A percentile compares a stretch with the other conserved stretches of the same genome.
These are phyloP conservation scores for Chalaropsis ovoidea DNA, from an alignment of 2,329 filamentous ascomycete species.

Conservation along the genomic window DNA sequence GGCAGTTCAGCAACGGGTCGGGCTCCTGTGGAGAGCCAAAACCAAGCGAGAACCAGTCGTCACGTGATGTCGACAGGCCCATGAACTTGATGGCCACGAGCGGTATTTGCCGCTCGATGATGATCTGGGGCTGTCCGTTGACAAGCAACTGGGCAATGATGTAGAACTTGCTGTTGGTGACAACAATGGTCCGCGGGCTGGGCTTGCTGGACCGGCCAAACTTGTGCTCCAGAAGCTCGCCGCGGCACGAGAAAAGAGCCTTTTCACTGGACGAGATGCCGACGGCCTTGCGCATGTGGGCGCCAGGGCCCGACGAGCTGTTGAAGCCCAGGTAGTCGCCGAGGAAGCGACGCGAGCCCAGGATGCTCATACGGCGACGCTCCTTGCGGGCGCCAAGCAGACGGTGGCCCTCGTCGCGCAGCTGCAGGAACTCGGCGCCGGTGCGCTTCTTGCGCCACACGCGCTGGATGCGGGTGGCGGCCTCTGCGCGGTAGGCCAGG, in stretches of 20 bases:
- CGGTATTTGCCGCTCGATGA: conserved; percentile 69
- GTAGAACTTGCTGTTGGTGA: conserved; percentile 81
- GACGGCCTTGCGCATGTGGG: conserved; percentile 66
- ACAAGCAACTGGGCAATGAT: conserved; percentile 75
- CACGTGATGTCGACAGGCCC: conserved; percentile 66
- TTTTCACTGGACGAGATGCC: conserved; percentile 62
- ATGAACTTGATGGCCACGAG: conserved; percentile 84
- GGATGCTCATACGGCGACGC: conserved; percentile 75
- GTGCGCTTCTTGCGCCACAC: conserved; percentile 92
- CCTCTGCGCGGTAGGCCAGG: conserved; percentile 81
- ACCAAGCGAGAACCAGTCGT: conserved; percentile 95
- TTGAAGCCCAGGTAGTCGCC: conserved; percentile 90
- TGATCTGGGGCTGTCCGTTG: conserved; percentile 71
- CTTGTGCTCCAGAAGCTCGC: conserved; percentile 82
- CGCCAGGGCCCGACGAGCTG: conserved; percentile 66
- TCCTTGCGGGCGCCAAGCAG: conserved; percentile 80
- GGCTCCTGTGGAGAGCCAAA: conserved; percentile 83
- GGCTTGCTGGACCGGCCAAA: conserved; percentile 94
- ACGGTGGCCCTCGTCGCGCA: conserved; percentile 78
- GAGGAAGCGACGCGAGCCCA: conserved; percentile 84
- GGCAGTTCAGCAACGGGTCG: conserved; percentile 84
- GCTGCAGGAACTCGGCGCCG: conserved; percentile 76
- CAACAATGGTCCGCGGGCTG: conserved; percentile 70
- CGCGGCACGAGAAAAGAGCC: conserved; percentile 80
- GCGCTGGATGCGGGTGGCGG: conserved; percentile 83